Evolutionary conservation across 306 rosid genomes (phyloP).

Genomic region (Neltuma alba): DNA sequence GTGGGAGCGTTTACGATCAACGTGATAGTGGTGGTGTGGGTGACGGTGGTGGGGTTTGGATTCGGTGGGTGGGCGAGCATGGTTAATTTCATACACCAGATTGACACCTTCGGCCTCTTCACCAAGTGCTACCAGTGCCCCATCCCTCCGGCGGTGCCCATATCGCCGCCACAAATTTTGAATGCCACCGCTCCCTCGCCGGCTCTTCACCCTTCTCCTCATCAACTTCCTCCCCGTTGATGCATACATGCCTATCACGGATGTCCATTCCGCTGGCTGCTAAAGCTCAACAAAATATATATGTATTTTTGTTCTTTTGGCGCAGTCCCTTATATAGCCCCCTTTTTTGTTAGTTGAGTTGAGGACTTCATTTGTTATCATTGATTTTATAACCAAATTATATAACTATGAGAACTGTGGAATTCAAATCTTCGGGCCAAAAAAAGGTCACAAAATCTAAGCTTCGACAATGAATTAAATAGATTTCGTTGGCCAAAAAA

Average conservation of each 20-base stretch:
- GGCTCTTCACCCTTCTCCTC: not conserved
- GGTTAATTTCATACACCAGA: slow-evolving; percentile 74
- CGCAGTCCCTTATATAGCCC: not conserved
- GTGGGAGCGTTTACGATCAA: slow-evolving; percentile 65
- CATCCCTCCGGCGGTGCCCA: not conserved
- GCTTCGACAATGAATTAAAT: not conserved
- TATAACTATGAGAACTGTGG: not conserved
- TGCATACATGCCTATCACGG: not conserved
- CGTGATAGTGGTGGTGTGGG: slow-evolving; percentile 74
- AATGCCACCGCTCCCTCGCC: slow-evolving; percentile 17
- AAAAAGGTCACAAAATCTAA: not conserved
- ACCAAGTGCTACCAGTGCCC: slow-evolving; percentile 86
- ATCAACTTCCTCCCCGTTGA: not conserved
- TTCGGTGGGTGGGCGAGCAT: slow-evolving; percentile 44
- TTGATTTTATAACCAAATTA: not conserved
- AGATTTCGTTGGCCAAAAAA: too few species aligned
- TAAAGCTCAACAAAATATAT: not conserved
- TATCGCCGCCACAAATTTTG: not conserved
- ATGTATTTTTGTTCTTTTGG: not conserved
- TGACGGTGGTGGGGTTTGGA: slow-evolving; percentile 74
- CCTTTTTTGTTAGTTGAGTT: not conserved
- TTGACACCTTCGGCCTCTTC: slow-evolving; percentile 85
- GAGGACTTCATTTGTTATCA: not conserved
- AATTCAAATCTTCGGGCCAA: not conserved
- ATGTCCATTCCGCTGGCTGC: not conserved